Evolutionary conservation across 441 rosid genomes (phyloP).

Genomic region (Gossypium schwendimanii): DNA sequence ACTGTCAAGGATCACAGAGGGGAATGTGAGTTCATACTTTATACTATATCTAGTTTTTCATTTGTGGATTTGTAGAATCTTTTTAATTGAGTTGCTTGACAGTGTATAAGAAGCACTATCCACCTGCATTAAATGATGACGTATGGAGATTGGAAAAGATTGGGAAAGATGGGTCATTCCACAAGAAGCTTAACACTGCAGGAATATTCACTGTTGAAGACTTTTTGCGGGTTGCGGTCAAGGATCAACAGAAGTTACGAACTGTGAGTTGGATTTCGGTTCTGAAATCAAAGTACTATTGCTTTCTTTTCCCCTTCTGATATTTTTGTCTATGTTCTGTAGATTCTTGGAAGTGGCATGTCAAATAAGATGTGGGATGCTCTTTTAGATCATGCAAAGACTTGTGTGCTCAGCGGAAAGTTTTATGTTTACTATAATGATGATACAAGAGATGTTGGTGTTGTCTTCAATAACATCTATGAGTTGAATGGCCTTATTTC

Average conservation of each 20-base stretch:
- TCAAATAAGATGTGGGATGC: slow-evolving; percentile 99
- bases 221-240: slow-evolving; percentile 69
- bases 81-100: slow-evolving; percentile 6
- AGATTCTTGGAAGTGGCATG: slow-evolving; percentile 99
- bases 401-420: slow-evolving; percentile 76
- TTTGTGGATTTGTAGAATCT: background rate
- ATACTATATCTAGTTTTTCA: background rate
- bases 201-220: slow-evolving; percentile 67
- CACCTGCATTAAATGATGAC: slow-evolving; percentile 79
- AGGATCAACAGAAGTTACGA: slow-evolving; percentile 63
- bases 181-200: slow-evolving; percentile 54
- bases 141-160: slow-evolving; percentile 99
- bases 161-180: slow-evolving; percentile 97
- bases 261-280: slow-evolving; percentile 43
- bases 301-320: slow-evolving; percentile 21
- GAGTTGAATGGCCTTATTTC: slow-evolving; percentile 81
- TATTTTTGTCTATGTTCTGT: slow-evolving; percentile 14
- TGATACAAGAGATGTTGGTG: slow-evolving; percentile 72
- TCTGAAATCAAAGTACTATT: background rate
- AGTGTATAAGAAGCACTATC: slow-evolving; percentile 99
- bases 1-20: slow-evolving; percentile 97
- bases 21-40: slow-evolving; percentile 52
- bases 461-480: slow-evolving; percentile 76
- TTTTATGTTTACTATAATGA: slow-evolving; percentile 77
- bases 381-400: slow-evolving; percentile 89